These are phyloP conservation scores for Isabelozyma gotoi DNA, from an alignment of 805 yeast species.

Conservation along the genomic window DNA sequence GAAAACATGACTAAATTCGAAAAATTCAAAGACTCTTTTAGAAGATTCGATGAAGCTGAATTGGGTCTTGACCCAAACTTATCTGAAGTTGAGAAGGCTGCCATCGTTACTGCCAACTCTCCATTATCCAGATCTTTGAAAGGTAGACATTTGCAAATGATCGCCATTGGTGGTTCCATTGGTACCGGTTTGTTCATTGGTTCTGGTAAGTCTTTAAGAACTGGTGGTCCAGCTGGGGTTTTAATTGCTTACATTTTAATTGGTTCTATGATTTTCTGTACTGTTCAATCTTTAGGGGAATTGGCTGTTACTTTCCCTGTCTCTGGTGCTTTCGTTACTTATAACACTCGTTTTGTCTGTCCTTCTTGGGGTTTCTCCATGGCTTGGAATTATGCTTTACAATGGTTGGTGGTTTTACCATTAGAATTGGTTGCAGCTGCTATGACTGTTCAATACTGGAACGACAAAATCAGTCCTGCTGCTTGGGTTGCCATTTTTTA, in stretches of 20 bases:
- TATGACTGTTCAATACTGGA: conserved; percentile 59
- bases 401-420: conserved; percentile 58
- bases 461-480: conserved; percentile 49
- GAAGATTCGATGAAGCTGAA: conserved; percentile 30
- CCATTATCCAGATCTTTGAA: conserved; percentile 53
- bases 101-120: conserved; percentile 45
- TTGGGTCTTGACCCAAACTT: conserved; percentile 41
- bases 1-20: conserved; percentile 13
- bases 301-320: conserved; percentile 65
- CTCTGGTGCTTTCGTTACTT: conserved; percentile 65
- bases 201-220: conserved; percentile 57
- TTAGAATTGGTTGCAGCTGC: conserved; percentile 61
- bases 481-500: conserved; percentile 62
- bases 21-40: conserved; percentile 30
- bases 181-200: conserved; percentile 85
- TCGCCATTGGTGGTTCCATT: conserved; percentile 80
- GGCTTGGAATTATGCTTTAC: conserved; percentile 51
- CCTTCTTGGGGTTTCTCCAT: conserved; percentile 63
- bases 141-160: conserved; percentile 73
- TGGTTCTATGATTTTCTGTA: conserved; percentile 58
- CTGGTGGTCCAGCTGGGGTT: conserved; percentile 77
- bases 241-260: conserved; percentile 56
- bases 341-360: conserved; percentile 57
- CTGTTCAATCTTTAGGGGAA: conserved; percentile 62
- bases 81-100: conserved; percentile 27